Percentiles rank a stretch among this genome's conserved stretches.
Conservation (phyloP, 75 land plant species). For the Sequoiadendron giganteum region DNA sequence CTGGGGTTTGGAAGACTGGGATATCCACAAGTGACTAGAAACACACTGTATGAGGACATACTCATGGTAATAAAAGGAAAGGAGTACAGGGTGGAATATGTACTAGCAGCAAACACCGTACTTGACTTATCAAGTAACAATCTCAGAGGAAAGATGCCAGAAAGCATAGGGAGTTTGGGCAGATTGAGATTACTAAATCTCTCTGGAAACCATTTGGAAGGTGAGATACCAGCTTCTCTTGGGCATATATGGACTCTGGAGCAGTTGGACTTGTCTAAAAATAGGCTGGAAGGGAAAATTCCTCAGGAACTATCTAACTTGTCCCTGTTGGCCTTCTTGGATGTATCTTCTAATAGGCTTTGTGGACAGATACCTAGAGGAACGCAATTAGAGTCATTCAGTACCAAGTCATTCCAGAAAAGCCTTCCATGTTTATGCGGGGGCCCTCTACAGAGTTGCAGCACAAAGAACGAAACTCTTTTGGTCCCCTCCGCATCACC, state of each 20-base stretch:
- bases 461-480: constrained; percentile 8
- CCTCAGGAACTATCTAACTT: neutral
- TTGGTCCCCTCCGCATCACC: no score
- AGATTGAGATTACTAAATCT: no score
- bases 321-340: neutral
- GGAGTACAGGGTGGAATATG: no score
- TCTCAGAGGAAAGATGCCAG: no score
- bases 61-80: neutral
- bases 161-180: no score
- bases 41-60: neutral
- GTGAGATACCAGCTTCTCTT: neutral
- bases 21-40: constrained; percentile 19
- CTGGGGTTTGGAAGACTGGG: neutral
- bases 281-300: no score
- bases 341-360: no score
- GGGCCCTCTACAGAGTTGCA: constrained; percentile 48
- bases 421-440: constrained; percentile 31
- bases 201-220: neutral
- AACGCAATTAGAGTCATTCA: constrained; percentile 38
- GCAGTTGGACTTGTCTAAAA: neutral
- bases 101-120: no score
- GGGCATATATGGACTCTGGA: neutral
- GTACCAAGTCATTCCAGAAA: constrained; percentile 45
- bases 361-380: constrained; percentile 33
- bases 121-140: no score